Evolutionary conservation across 2,329 filamentous ascomycete genomes (phyloP).

Genomic region (Xylaria sp.): DNA sequence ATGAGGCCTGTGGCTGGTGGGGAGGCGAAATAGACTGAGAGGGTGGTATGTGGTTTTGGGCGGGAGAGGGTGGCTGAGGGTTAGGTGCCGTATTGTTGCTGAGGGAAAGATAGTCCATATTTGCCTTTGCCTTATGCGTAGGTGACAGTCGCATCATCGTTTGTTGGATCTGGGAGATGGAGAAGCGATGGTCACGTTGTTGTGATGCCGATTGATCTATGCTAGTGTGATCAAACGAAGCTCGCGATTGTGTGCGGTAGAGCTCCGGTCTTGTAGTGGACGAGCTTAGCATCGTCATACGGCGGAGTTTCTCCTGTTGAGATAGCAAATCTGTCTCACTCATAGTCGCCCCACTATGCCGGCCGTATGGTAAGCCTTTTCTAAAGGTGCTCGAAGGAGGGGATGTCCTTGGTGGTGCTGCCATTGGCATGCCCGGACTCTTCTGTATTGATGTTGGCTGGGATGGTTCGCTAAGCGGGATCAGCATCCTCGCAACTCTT

Average conservation of each 20-base stretch:
- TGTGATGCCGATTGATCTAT: constrained; percentile 53
- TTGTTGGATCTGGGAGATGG: constrained; percentile 57
- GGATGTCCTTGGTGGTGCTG: constrained; percentile 53
- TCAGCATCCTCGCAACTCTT: constrained; percentile 62
- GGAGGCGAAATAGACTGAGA: constrained; percentile 42
- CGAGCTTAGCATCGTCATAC: constrained; percentile 64
- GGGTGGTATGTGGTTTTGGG: constrained; percentile 55
- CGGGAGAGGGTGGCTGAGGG: constrained; percentile 63
- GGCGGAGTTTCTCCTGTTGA: constrained; percentile 68
- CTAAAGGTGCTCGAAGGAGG: constrained; percentile 49
- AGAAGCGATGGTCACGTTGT: constrained; percentile 60
- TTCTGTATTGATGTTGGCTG: constrained; percentile 52
- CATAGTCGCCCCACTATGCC: constrained; percentile 56
- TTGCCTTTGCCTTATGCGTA: constrained; percentile 53
- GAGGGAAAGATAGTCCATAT: constrained; percentile 70
- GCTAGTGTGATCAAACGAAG: constrained; percentile 60
- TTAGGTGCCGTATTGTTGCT: constrained; percentile 58
- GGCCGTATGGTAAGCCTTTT: constrained; percentile 55
- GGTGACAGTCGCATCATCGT: constrained; percentile 53
- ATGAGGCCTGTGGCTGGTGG: constrained; percentile 45
- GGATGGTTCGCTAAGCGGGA: constrained; percentile 58
- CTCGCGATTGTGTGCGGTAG: constrained; percentile 56
- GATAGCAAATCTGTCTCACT: constrained; percentile 66
- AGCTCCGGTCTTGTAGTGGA: constrained; percentile 52
- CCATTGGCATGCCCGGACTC: constrained; percentile 55